A percentile compares a stretch with the other conserved stretches of the same genome.
These are phyloP conservation scores for Gastrolobium bilobum DNA, from an alignment of 306 rosid genomes.

Conservation along the genomic window DNA sequence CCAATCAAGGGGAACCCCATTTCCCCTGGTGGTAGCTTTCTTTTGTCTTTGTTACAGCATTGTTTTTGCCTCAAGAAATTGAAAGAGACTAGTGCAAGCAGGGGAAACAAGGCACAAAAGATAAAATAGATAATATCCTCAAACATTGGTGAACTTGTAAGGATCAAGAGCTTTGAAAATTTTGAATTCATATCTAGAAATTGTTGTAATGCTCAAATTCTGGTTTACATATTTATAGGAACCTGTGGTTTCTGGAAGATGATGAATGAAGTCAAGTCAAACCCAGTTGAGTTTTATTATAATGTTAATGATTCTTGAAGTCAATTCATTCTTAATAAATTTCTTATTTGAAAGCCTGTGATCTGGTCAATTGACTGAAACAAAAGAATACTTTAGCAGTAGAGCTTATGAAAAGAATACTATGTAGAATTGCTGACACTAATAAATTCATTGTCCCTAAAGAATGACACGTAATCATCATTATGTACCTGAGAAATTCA, in stretches of 20 bases:
- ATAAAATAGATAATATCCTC: slow-evolving; percentile 35
- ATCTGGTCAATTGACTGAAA: slow-evolving; percentile 37
- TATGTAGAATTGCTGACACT: slow-evolving; percentile 20
- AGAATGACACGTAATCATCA: slow-evolving; percentile 54
- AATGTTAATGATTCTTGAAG: slow-evolving; percentile 54
- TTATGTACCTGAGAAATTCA: slow-evolving; percentile 43
- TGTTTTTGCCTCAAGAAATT: slow-evolving; percentile 54
- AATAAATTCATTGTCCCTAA: slow-evolving; percentile 38
- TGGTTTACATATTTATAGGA: slow-evolving; percentile 50
- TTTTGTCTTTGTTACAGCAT: slow-evolving; percentile 42
- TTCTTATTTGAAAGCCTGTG: slow-evolving; percentile 38
- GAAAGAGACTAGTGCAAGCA: slow-evolving; percentile 48
- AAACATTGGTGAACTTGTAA: slow-evolving; percentile 53
- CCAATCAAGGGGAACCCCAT: slow-evolving; percentile 89
- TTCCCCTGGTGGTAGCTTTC: slow-evolving; percentile 71
- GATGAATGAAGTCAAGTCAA: slow-evolving; percentile 51
- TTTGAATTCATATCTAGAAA: slow-evolving; percentile 16
- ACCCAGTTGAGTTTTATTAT: slow-evolving; percentile 28
- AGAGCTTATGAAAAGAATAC: slow-evolving; percentile 15
- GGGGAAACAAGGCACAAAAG: slow-evolving; percentile 48
- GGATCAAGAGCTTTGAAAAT: slow-evolving; percentile 31
- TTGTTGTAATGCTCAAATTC: slow-evolving; percentile 31
- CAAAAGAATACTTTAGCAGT: not conserved
- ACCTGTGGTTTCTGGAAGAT: slow-evolving; percentile 34
- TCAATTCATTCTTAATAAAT: slow-evolving; percentile 40